phyloP scores from a whole-genome alignment of 2,329 filamentous ascomycete species.

The Aspergillus piperis region DNA sequence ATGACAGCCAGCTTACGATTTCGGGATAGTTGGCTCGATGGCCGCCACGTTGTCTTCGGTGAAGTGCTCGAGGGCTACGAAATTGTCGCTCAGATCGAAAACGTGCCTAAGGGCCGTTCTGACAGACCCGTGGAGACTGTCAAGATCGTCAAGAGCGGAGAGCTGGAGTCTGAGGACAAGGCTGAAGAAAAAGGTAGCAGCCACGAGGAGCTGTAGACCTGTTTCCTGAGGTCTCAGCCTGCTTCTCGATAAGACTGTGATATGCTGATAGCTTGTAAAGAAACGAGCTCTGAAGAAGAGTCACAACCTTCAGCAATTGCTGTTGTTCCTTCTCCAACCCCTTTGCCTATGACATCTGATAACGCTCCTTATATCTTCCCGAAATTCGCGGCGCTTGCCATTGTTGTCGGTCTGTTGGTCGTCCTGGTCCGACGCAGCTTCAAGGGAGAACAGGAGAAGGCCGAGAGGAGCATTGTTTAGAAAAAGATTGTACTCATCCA shows the following conservation, averaged over 20 bases:
- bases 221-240: constrained; percentile 27
- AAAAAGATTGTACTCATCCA: neutral
- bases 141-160: constrained; percentile 67
- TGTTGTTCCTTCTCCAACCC: constrained; percentile 11
- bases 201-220: constrained; percentile 63
- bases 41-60: constrained; percentile 67
- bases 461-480: constrained; percentile 23
- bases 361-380: constrained; percentile 16
- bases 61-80: constrained; percentile 63
- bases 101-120: constrained; percentile 56
- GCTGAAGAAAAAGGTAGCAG: constrained; percentile 62
- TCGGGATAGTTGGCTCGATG: constrained; percentile 58
- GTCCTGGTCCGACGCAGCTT: constrained; percentile 17
- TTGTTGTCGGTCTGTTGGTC: constrained; percentile 23
- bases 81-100: constrained; percentile 66
- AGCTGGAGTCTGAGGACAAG: constrained; percentile 51
- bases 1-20: constrained; percentile 10
- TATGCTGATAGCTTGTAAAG: constrained; percentile 38
- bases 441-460: constrained; percentile 13
- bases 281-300: constrained; percentile 21
- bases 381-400: constrained; percentile 21
- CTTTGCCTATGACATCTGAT: constrained; percentile 9
- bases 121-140: constrained; percentile 62
- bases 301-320: constrained; percentile 12
- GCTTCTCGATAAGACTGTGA: constrained; percentile 27